Conservation (phyloP, 176 grass and related monocot genomes). For the Ampelocalamus luodianensis region DNA sequence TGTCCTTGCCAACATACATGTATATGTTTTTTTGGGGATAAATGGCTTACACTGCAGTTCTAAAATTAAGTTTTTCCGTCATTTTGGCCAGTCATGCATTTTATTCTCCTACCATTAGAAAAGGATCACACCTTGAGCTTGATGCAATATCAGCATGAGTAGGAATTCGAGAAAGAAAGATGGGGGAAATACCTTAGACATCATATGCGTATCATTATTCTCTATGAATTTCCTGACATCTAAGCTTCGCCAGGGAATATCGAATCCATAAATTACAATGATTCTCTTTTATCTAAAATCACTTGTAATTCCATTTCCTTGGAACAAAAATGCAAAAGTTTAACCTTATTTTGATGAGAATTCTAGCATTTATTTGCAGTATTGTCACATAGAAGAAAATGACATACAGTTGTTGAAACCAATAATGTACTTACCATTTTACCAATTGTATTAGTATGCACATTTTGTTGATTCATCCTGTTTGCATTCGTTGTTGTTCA, state of each 20-base stretch:
- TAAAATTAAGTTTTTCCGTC: not conserved
- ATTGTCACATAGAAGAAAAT: not conserved
- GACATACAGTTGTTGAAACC: not conserved
- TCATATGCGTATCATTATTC: not conserved
- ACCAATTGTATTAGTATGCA: not conserved
- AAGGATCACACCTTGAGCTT: not conserved
- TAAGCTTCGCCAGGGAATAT: conserved; percentile 19
- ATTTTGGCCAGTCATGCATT: not conserved
- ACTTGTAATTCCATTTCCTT: not conserved
- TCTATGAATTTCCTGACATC: not conserved
- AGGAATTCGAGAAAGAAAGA: not conserved
- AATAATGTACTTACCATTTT: not conserved
- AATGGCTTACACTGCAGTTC: not conserved
- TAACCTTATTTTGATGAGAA: not conserved
- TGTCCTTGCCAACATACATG: not conserved
- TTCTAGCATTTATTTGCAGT: conserved; percentile 1
- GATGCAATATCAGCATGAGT: not conserved
- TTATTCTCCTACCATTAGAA: not conserved
- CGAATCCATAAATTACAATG: conserved; percentile 16
- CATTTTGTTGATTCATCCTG: conserved; percentile 14
- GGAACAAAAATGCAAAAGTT: not conserved
- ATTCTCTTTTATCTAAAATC: not conserved
- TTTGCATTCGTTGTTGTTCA: conserved; percentile 47
- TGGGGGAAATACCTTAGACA: not conserved
- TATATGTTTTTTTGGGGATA: not conserved